Evolutionary conservation across 1,284 basidiomycete genomes (phyloP).

Genomic region (Naganishia liquefaciens): DNA sequence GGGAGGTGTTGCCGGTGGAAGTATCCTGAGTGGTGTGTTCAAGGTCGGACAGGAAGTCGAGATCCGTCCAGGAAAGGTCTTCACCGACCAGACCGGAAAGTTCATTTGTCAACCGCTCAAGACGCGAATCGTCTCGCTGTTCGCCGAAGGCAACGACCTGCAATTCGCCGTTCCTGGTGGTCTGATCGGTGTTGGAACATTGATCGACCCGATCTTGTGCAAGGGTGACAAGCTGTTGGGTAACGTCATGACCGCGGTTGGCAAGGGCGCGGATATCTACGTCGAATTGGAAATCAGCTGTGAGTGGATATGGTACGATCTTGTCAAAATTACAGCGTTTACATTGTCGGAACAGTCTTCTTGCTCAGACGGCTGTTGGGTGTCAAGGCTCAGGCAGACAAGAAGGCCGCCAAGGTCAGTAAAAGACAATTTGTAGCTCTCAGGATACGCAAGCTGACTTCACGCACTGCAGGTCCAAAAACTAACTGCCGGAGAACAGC

Average conservation of each 20-base stretch:
- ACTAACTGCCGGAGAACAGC: constrained; percentile 86
- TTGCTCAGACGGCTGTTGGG: constrained; percentile 91
- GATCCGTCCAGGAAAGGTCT: constrained; percentile 95
- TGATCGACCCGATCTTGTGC: constrained; percentile 94
- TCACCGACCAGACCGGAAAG: constrained; percentile 86
- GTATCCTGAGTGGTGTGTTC: constrained; percentile 89
- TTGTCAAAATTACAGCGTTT: not conserved
- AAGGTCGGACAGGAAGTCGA: constrained; percentile 92
- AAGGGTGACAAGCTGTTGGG: constrained; percentile 95
- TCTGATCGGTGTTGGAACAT: constrained; percentile 95
- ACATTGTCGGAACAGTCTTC: constrained; percentile 62
- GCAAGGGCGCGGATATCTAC: constrained; percentile 90
- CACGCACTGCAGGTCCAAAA: constrained; percentile 65
- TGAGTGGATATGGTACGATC: constrained; percentile 36
- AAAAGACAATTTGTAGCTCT: constrained; percentile 19
- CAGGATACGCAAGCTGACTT: not conserved
- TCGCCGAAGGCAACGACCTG: constrained; percentile 92
- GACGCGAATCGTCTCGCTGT: constrained; percentile 83
- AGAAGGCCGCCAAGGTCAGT: constrained; percentile 85
- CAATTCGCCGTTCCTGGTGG: constrained; percentile 97
- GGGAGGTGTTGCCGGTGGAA: constrained; percentile 97
- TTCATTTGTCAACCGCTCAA: constrained; percentile 93
- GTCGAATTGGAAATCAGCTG: constrained; percentile 63
- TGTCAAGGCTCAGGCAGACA: constrained; percentile 90
- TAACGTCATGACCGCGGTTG: constrained; percentile 91